A percentile compares a stretch with the other conserved stretches of the same genome.
Evolutionary conservation across 768 basidiomycete genomes (phyloP).

Genomic region (Ramaria rubella): DNA sequence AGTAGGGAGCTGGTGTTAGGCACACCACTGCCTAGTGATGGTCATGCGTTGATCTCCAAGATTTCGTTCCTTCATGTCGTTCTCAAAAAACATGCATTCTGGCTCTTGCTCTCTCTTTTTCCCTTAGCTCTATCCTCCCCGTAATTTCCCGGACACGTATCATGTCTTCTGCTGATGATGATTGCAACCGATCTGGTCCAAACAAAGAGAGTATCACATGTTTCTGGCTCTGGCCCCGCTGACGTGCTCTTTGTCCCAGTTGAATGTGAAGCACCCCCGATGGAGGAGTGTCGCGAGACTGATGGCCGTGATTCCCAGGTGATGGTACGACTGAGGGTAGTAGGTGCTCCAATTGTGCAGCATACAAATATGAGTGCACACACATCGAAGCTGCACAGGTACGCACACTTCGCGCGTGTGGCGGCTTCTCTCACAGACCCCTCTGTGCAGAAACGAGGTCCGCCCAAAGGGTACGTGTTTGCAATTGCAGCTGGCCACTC

Average conservation of each 20-base stretch:
- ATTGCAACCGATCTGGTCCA: slow-evolving; percentile 11
- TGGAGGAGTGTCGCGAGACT: no score
- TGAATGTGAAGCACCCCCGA: no score
- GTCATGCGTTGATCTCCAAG: background rate
- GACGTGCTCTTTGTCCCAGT: no score
- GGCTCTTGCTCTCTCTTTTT: background rate
- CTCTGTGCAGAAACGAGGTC: slow-evolving; percentile 42
- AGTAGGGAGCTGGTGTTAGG: background rate
- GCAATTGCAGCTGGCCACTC: slow-evolving; percentile 17
- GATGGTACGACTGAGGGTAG: slow-evolving; percentile 16
- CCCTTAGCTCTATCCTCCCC: background rate
- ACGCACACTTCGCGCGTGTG: slow-evolving; percentile 11
- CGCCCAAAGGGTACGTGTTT: slow-evolving; percentile 20
- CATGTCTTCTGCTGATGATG: slow-evolving; percentile 16
- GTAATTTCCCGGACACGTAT: background rate
- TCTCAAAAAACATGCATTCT: background rate
- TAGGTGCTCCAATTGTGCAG: slow-evolving; percentile 54
- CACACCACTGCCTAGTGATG: background rate
- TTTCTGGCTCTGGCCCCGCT: slow-evolving; percentile 19
- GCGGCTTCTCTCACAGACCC: background rate
- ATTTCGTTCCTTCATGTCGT: background rate
- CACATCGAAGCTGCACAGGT: slow-evolving; percentile 68
- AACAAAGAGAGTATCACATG: slow-evolving; percentile 17
- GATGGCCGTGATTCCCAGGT: slow-evolving; percentile 47
- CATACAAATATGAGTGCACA: slow-evolving; percentile 54